Evolutionary conservation across 257 asterid species (phyloP), one percentile per base, ranked within the genome.

Genomic region (Solanum dulcamara): DNA sequence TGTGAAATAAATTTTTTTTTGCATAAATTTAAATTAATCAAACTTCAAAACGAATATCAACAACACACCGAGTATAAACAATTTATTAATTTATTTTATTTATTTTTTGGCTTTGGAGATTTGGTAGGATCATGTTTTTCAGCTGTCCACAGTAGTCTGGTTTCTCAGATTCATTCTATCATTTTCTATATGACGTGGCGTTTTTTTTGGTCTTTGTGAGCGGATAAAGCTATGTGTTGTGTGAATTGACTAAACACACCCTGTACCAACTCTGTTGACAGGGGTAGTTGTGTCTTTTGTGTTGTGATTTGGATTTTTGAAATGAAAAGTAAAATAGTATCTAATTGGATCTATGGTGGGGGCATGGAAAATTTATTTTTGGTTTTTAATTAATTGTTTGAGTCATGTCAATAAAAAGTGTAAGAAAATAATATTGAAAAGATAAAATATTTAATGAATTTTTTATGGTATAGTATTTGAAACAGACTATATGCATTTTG

Each of bases 151-250:
- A 77, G 62, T 18, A n/a, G n/a, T 28, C 15, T 11, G 83, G 38
- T 46, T 77, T 28, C 44, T 46, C 42, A 77, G 42, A 77, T 77
- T 30, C 24, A 46, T 8, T 26, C 28, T 0, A 7, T 77, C 64
- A 77, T 4, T 77, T 46, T 77, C 18, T 37, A 10, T 48, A 72
- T 81, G 86, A 81, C 88, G 87, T 75, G 89, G 86, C 3, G 11
- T 33, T 33, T 67, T 35, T 48, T 67, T 35, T 48, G 81, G 66
- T 38, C 38, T 20, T 50, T 20, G 40, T n/a, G 14, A 4, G 2
- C 5, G 74, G 86, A 55, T 83, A 80, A 80, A 72, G 42, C 24
- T 28, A 28, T 28, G 67, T 59, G 5, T 13, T 4, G 1, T 6
- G 2, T 22, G 32, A 20, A 59, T 10, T 81, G 84, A 86, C 90